Percentiles rank a stretch among this genome's conserved stretches.
Evolutionary conservation across 1,139 yeast genomes (phyloP).

Genomic region (Yamadazyma triangularis): DNA sequence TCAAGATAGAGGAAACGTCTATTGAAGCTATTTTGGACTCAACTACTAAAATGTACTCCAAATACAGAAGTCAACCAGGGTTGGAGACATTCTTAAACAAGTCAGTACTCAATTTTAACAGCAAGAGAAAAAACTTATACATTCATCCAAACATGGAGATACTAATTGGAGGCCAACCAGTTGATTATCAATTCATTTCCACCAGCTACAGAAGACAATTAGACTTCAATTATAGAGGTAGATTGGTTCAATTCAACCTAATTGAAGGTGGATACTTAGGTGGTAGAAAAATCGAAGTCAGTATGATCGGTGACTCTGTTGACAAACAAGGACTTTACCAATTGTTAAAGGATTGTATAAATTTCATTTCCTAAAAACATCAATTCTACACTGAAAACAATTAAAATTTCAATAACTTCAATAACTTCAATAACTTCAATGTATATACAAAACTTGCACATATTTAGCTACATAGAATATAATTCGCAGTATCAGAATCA

Average conservation of each 20-base stretch:
- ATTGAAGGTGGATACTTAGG: slow-evolving; percentile 57
- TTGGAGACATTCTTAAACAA: slow-evolving; percentile 34
- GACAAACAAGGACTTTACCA: slow-evolving; percentile 19
- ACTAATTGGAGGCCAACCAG: slow-evolving; percentile 27
- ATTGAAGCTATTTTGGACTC: slow-evolving; percentile 19
- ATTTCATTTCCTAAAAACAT: slow-evolving; percentile 1
- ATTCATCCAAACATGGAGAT: slow-evolving; percentile 38
- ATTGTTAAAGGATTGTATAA: slow-evolving; percentile 25
- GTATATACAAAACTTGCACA: no score
- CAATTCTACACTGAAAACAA: slow-evolving; percentile 2
- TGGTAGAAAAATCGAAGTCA: slow-evolving; percentile 47
- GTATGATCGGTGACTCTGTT: slow-evolving; percentile 36
- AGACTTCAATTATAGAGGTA: slow-evolving; percentile 30
- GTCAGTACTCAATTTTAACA: slow-evolving; percentile 37
- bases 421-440: no score
- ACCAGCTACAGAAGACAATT: slow-evolving; percentile 41
- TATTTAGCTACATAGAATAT: no score
- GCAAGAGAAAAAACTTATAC: slow-evolving; percentile 19
- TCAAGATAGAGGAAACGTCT: neutral
- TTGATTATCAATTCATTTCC: slow-evolving; percentile 41
- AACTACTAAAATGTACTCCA: slow-evolving; percentile 25
- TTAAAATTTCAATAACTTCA: no score
- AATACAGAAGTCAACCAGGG: slow-evolving; percentile 43
- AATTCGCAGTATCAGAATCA: no score
- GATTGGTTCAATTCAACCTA: slow-evolving; percentile 41